Conservation (phyloP, 2,329 filamentous ascomycete genomes). For the Fusarium piperis region DNA sequence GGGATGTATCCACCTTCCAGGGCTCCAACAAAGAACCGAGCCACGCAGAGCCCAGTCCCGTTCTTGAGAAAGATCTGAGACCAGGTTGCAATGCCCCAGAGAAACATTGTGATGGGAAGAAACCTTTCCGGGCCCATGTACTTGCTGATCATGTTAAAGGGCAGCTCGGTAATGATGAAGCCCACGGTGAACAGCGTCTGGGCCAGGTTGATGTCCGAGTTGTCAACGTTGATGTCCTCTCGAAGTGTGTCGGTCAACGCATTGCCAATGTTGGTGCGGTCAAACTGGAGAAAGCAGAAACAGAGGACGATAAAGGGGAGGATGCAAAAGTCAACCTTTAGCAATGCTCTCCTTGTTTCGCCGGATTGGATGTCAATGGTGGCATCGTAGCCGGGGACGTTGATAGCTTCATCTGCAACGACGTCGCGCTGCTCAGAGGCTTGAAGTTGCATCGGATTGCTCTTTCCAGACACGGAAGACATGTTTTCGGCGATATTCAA, state of each 20-base stretch:
- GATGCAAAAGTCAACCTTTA: constrained; percentile 43
- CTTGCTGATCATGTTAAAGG: constrained; percentile 44
- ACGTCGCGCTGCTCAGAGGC: constrained; percentile 13
- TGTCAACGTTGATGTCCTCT: constrained; percentile 57
- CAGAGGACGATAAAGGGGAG: constrained; percentile 45
- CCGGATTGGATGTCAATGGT: constrained; percentile 10
- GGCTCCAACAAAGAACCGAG: constrained; percentile 43
- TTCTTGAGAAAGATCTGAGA: constrained; percentile 43
- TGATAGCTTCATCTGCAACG: constrained; percentile 23
- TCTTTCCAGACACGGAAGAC: constrained; percentile 25
- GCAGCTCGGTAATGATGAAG: constrained; percentile 56
- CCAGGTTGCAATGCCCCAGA: constrained; percentile 45
- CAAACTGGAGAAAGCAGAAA: constrained; percentile 48
- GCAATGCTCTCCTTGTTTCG: constrained; percentile 24
- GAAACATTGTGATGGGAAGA: constrained; percentile 43
- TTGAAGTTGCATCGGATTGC: background rate
- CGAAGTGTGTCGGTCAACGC: constrained; percentile 62
- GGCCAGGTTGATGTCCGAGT: constrained; percentile 62
- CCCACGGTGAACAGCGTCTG: constrained; percentile 61
- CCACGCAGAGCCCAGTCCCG: constrained; percentile 35
- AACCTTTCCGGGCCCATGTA: constrained; percentile 42
- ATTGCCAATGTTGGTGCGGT: constrained; percentile 56
- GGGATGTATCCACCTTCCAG: constrained; percentile 48
- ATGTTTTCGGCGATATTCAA: background rate
- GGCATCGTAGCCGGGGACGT: constrained; percentile 41